Percentiles rank a stretch among this genome's conserved stretches.
Conservation (phyloP, 2,329 filamentous ascomycete genomes). For the Penicillium decumbens region DNA sequence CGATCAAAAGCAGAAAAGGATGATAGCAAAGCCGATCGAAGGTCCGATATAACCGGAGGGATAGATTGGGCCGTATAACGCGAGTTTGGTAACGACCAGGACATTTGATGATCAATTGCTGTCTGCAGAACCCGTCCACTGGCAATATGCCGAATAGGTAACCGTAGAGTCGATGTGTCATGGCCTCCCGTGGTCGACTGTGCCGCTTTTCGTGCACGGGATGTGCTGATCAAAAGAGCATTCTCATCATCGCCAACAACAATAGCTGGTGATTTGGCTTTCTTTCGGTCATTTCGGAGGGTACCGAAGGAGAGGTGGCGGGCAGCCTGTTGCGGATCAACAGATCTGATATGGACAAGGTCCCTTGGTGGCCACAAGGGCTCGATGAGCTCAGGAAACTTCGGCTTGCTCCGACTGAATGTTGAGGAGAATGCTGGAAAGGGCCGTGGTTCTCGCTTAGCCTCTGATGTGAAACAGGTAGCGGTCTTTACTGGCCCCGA, state of each 20-base stretch:
- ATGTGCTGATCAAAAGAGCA: constrained; percentile 24
- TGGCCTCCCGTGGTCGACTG: background rate
- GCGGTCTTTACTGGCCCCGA: background rate
- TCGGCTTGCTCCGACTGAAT: constrained; percentile 22
- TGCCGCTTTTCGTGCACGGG: constrained; percentile 8
- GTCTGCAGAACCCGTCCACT: constrained; percentile 30
- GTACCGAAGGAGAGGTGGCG: background rate
- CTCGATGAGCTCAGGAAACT: constrained; percentile 31
- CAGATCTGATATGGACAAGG: constrained; percentile 50
- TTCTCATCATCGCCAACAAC: constrained; percentile 34
- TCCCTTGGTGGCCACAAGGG: constrained; percentile 40
- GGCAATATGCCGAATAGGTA: constrained; percentile 27
- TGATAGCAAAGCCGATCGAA: constrained; percentile 58
- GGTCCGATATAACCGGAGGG: constrained; percentile 57
- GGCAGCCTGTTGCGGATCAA: background rate
- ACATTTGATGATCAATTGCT: constrained; percentile 29
- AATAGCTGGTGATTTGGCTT: constrained; percentile 35
- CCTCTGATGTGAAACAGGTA: background rate
- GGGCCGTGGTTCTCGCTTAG: constrained; percentile 4
- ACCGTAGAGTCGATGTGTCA: constrained; percentile 20
- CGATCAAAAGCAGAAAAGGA: constrained; percentile 74
- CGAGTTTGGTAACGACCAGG: constrained; percentile 13
- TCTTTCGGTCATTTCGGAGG: constrained; percentile 28
- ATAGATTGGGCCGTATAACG: constrained; percentile 6
- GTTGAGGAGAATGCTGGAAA: constrained; percentile 8